Conservation (phyloP, 225 moss, liverwort and hornwort species). For the Pleurozium schreberi region DNA sequence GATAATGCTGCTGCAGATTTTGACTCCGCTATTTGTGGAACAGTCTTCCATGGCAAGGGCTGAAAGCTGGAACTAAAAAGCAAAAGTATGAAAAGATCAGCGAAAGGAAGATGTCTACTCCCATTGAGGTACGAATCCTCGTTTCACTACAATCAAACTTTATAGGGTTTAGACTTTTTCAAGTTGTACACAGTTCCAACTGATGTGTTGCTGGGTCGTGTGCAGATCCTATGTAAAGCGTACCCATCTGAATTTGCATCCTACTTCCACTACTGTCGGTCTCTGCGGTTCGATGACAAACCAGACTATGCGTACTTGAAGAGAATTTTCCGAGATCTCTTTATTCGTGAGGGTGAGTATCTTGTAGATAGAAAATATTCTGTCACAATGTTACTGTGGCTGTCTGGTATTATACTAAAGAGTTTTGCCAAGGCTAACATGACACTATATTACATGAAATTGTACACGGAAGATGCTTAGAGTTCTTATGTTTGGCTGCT, state of each 20-base stretch:
- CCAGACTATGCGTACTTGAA: constrained; percentile 37
- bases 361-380: background rate
- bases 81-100: constrained; percentile 98
- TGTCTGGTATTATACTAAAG: background rate
- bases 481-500: background rate
- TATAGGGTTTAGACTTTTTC: background rate
- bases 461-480: background rate
- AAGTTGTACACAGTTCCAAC: background rate
- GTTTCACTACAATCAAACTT: background rate
- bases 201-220: background rate
- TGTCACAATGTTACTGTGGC: background rate
- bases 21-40: background rate
- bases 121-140: constrained; percentile 56
- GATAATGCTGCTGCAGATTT: background rate
- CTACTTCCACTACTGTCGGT: constrained; percentile 35
- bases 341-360: constrained; percentile 36
- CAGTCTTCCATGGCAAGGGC: constrained; percentile 48
- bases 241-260: constrained; percentile 40
- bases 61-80: constrained; percentile 80
- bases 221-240: constrained; percentile 44
- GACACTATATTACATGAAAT: background rate
- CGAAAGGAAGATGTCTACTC: constrained; percentile 97
- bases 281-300: constrained; percentile 30
- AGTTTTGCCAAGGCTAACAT: background rate
- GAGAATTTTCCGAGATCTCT: constrained; percentile 45